Conservation (phyloP, 225 moss, liverwort and hornwort species). For the Pleurozium schreberi region DNA sequence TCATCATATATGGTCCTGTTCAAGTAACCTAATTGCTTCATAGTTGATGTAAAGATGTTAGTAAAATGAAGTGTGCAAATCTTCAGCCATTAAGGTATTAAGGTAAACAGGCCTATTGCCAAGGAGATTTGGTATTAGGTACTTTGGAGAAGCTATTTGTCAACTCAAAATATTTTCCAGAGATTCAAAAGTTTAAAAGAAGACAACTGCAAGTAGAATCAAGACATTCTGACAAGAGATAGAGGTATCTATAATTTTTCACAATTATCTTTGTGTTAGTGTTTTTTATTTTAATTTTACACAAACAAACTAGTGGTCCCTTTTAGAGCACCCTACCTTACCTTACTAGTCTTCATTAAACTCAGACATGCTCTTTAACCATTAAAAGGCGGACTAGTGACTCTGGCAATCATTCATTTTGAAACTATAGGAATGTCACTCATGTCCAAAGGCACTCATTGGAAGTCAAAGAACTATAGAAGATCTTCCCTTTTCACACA, state of each 20-base stretch:
- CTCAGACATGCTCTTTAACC: too few species aligned
- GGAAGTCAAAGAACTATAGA: too few species aligned
- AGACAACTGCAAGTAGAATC: neutral
- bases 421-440: too few species aligned
- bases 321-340: too few species aligned
- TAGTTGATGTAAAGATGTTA: neutral
- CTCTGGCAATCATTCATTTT: too few species aligned
- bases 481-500: too few species aligned
- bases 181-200: neutral
- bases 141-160: neutral
- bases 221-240: neutral
- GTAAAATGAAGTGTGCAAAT: neutral
- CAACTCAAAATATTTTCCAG: neutral
- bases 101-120: neutral
- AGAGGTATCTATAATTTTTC: neutral
- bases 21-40: neutral
- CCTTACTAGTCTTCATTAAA: too few species aligned
- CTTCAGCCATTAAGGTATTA: neutral
- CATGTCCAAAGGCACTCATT: too few species aligned
- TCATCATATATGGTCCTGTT: neutral
- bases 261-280: too few species aligned
- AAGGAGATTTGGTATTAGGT: neutral
- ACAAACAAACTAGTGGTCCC: too few species aligned
- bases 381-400: too few species aligned
- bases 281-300: too few species aligned